Evolutionary conservation across 495 filamentous ascomycete species (phyloP).

Genomic region (Friedmanniomyces endolithicus): DNA sequence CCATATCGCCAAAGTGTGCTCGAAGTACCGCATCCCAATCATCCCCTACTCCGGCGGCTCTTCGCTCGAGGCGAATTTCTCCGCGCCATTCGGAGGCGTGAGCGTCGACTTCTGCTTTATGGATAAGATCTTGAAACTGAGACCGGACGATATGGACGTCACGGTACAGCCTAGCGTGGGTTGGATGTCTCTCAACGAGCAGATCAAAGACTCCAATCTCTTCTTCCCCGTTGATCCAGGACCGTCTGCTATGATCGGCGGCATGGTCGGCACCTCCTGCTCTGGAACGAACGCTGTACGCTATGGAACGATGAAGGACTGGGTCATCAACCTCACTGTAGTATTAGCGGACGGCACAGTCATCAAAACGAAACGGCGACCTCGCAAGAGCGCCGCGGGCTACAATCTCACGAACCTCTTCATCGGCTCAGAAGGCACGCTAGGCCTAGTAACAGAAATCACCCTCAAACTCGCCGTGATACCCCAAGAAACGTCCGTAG

Average conservation of each 20-base stretch:
- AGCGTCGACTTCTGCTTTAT: slow-evolving; percentile 82
- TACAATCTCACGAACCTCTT: slow-evolving; percentile 70
- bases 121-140: slow-evolving; percentile 66
- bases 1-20: slow-evolving; percentile 64
- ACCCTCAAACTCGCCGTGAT: slow-evolving; percentile 65
- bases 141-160: slow-evolving; percentile 82
- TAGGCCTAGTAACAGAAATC: slow-evolving; percentile 64
- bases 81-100: slow-evolving; percentile 71
- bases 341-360: slow-evolving; percentile 68
- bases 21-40: slow-evolving; percentile 75
- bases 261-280: slow-evolving; percentile 71
- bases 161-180: slow-evolving; percentile 80
- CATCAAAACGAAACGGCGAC: slow-evolving; percentile 62
- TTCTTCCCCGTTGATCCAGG: slow-evolving; percentile 86
- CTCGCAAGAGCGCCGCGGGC: slow-evolving; percentile 64
- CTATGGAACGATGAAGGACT: slow-evolving; percentile 80
- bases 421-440: slow-evolving; percentile 65
- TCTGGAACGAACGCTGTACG: slow-evolving; percentile 65
- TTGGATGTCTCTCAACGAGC: slow-evolving; percentile 81
- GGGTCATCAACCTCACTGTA: slow-evolving; percentile 71
- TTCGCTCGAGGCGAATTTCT: slow-evolving; percentile 80
- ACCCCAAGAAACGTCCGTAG: slow-evolving; percentile 60
- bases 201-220: slow-evolving; percentile 60
- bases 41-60: slow-evolving; percentile 78
- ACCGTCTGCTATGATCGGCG: slow-evolving; percentile 32